Evolutionary conservation across 768 basidiomycete species (phyloP), one percentile per base, ranked within the genome.

Genomic region (Tephrocybe rancida): DNA sequence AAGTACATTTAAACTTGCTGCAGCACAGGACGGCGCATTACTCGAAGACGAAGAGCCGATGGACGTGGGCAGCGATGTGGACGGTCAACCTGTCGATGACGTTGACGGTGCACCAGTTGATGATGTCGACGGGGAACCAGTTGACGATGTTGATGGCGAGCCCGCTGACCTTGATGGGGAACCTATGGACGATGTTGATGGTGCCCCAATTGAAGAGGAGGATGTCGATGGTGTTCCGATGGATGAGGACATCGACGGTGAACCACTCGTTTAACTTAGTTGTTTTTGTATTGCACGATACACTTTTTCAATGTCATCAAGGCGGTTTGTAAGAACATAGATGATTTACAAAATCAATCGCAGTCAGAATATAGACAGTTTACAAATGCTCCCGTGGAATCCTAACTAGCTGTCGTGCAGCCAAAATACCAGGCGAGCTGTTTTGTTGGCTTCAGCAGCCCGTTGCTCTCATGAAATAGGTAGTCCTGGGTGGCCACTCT

Each of bases 1-100:
- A 5, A 88, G 84, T 61, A 79, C 87, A 13, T 93, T 93, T 75
- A 84, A 86, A 62, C 85, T 85, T 11, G 88, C 90, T 1, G 78
- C 79, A 18, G 64, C 61, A 16, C 65, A 60, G 1, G 67, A 46
- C 5, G 42, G 58, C 7, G 32, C 61, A 3, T 55, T 66, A 26
- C 9, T 44, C 64, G 70, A 60, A 30, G 71, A 61, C 10, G 58
- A 50, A 10, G 55, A 61, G 35, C 71, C 77, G 2, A 60, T 79
- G 62, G 68, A 72, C 29, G 53, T 61, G 7, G 55, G n/a, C 24
- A 65, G 60, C 19, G 74, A 82, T 58, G 68, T 71, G 38, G 69
- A 78, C 61, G 73, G 78, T 0, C 74, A 69, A 32, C 74, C 77
- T 2, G 66, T 80, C 49, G 76, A 76, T 48, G 73, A 73, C 52